Conservation (phyloP, 495 filamentous ascomycete genomes). For the Penicillium cinerascens region DNA sequence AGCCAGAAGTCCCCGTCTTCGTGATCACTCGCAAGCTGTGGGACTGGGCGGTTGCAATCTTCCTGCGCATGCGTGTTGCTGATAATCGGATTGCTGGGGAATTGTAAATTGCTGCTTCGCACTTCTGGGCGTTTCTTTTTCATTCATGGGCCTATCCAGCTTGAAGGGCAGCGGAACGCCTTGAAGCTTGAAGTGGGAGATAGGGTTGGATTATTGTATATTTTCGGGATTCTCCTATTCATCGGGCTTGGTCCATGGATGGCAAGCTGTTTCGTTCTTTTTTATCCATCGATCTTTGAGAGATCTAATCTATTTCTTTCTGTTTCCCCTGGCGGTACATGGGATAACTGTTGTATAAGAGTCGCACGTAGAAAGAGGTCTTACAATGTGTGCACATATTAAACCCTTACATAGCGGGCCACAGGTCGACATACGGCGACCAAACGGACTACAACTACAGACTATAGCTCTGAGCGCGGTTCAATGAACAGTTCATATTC, state of each 20-base stretch:
- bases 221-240: constrained; percentile 1
- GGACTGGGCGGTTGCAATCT: constrained; percentile 41
- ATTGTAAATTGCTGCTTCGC: constrained; percentile 16
- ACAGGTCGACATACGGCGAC: too few relatives aligned
- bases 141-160: not conserved
- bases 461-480: not conserved
- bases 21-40: constrained; percentile 48
- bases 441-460: not conserved
- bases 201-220: constrained; percentile 4
- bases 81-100: constrained; percentile 26
- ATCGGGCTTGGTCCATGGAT: constrained; percentile 4
- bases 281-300: constrained; percentile 15
- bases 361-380: not conserved
- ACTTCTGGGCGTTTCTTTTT: not conserved
- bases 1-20: constrained; percentile 60
- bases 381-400: too few relatives aligned
- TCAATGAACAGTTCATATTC: constrained; percentile 5
- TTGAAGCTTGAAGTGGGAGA: not conserved
- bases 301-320: constrained; percentile 15
- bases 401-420: too few relatives aligned
- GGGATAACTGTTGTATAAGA: not conserved
- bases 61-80: constrained; percentile 40
- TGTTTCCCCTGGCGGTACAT: not conserved
- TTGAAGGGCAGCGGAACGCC: not conserved
- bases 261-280: not conserved